Evolutionary conservation across 306 rosid species (phyloP).

Genomic region (Betula pendula): DNA sequence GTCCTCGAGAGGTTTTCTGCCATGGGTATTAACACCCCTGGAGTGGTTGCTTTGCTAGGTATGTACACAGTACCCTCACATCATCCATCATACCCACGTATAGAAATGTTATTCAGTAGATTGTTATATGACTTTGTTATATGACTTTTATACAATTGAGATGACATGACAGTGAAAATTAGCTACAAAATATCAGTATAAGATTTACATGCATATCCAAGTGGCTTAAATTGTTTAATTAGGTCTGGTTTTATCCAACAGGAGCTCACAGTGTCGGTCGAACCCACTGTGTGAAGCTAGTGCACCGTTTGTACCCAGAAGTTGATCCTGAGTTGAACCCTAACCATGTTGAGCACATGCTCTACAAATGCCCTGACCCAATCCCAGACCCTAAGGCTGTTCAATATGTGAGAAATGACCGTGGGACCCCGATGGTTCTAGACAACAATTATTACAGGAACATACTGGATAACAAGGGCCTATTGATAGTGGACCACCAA

Average conservation of each 20-base stretch:
- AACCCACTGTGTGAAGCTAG: slow-evolving; percentile 94
- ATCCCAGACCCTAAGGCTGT: slow-evolving; percentile 97
- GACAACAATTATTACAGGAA: slow-evolving; percentile 97
- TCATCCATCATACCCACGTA: slow-evolving; percentile 6
- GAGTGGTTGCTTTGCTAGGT: slow-evolving; percentile 91
- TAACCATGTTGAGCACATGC: slow-evolving; percentile 81
- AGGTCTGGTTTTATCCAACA: slow-evolving; percentile 31
- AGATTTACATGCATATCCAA: neutral
- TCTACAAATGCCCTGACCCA: slow-evolving; percentile 87
- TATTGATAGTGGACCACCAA: slow-evolving; percentile 79
- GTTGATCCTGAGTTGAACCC: slow-evolving; percentile 79
- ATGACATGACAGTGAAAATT: too few species aligned
- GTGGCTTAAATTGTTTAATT: slow-evolving; percentile 3
- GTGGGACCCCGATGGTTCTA: slow-evolving; percentile 89
- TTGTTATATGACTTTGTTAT: too few species aligned
- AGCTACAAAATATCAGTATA: too few species aligned
- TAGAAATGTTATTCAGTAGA: too few species aligned
- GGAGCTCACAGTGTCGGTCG: slow-evolving; percentile 97
- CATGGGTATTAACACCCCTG: slow-evolving; percentile 88
- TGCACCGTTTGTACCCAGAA: slow-evolving; percentile 95
- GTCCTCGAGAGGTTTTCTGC: slow-evolving; percentile 84
- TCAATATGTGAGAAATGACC: slow-evolving; percentile 91
- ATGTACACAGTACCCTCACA: slow-evolving; percentile 23
- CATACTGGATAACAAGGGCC: slow-evolving; percentile 91
- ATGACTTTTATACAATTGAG: too few species aligned